A percentile compares a stretch with the other conserved stretches of the same genome.
Conservation (phyloP, 345 rosid species). For the Hypericum perforatum region DNA sequence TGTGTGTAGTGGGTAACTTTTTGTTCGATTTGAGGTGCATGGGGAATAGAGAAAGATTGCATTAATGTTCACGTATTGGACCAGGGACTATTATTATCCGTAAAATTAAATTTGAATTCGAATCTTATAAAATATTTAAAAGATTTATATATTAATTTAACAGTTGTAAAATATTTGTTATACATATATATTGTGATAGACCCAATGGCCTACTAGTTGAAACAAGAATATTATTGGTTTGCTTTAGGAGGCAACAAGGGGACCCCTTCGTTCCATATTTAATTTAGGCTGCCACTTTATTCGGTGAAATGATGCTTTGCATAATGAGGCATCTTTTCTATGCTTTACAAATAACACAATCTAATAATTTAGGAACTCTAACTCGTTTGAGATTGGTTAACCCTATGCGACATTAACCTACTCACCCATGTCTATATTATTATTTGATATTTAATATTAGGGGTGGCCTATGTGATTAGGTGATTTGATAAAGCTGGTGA, state of each 20-base stretch:
- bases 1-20: slow-evolving; percentile 1
- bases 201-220: slow-evolving; percentile 18
- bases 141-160: too few species aligned
- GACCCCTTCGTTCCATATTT: slow-evolving; percentile 14
- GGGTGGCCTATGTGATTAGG: neutral
- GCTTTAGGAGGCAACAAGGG: slow-evolving; percentile 29
- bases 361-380: slow-evolving; percentile 16
- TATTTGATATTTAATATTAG: neutral
- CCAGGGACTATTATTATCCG: too few species aligned
- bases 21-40: slow-evolving; percentile 36
- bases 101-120: too few species aligned
- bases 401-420: slow-evolving; percentile 10
- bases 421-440: slow-evolving; percentile 13
- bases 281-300: neutral
- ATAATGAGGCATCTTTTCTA: slow-evolving; percentile 22
- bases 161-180: too few species aligned
- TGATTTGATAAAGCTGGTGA: too few species aligned
- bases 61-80: slow-evolving; percentile 20
- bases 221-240: slow-evolving; percentile 25
- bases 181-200: too few species aligned
- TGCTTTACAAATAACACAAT: slow-evolving; percentile 23
- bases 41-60: slow-evolving; percentile 54
- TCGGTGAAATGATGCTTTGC: slow-evolving; percentile 34
- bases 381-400: slow-evolving; percentile 8
- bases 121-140: too few species aligned